These are phyloP conservation scores for Chlamydomonas applanata DNA, from an alignment of 139 green algal genomes.

Conservation along the genomic window DNA sequence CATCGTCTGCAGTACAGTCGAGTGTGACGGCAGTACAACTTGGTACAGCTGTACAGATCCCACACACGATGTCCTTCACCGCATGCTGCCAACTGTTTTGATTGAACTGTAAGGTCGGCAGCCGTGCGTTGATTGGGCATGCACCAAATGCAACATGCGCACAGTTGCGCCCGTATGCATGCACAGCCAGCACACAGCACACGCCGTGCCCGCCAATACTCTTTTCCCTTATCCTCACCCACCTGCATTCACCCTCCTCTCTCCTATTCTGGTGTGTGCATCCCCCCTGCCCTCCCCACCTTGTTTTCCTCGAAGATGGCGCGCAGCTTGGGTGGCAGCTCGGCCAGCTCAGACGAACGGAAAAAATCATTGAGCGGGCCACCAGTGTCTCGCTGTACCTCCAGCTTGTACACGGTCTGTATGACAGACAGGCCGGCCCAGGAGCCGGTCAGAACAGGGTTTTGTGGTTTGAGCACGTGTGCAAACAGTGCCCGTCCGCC, in stretches of 20 bases:
- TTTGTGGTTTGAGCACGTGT: not conserved
- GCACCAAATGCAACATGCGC: not conserved
- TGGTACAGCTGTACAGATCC: not conserved
- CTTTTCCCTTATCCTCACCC: no score
- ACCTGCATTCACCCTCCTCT: no score
- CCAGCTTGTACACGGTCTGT: constrained; percentile 2
- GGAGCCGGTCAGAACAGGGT: not conserved
- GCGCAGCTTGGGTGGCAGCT: constrained; percentile 33
- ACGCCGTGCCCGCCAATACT: no score
- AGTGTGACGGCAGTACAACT: no score
- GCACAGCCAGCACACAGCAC: no score
- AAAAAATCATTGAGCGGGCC: constrained; percentile 19
- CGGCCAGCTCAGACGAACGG: constrained; percentile 17
- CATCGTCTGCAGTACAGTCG: constrained; percentile 20
- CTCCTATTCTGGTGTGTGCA: no score
- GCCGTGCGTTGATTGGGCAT: not conserved
- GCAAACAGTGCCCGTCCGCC: not conserved
- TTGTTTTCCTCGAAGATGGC: constrained; percentile 45
- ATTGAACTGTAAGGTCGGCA: not conserved
- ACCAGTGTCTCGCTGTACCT: not conserved
- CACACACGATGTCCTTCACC: no score
- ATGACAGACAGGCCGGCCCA: no score
- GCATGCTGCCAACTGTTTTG: not conserved
- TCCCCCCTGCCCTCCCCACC: constrained; percentile 1
- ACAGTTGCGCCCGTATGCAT: not conserved